Base-by-base conservation (phyloP, 805 yeast species). In the Hanseniaspora guilliermondii region DNA sequence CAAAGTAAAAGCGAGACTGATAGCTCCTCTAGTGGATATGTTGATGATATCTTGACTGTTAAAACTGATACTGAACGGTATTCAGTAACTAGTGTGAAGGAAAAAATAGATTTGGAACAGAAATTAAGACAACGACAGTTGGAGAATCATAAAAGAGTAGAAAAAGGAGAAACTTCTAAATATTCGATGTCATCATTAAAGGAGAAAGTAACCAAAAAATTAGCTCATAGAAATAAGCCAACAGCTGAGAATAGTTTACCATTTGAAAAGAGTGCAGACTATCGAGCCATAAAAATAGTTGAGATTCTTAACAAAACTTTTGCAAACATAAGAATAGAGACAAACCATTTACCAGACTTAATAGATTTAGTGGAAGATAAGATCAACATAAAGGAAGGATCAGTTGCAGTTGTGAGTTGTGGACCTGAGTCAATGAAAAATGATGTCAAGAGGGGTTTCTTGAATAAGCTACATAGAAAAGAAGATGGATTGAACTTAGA, bases 401-500 rank as follows among this genome's bases (percentile, higher is more conserved):
- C 53, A 4, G 47, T 49, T 2, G 53, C 41, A 3, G 25, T 49
- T 5, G 53, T 49, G 6, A 39, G 39, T n/a, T 49, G 53, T 49
- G 53, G 53, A 16, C 46, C 47, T 16, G 33, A 32, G 16, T 30
- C 47, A 16, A 40, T 49, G 39, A 49, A 49, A 22, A 17, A 21
- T 16, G 53, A 49, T 33, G 47, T 49, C 4, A 40, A 39, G 24
- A 35, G 27, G n/a, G 40, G 40, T 1, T 49, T 33, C 24, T 30
- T 40, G 9, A n/a, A 30, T 14, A 25, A 22, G 33, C 24, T 41
- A 21, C 17, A 25, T 14, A 21, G 39, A 8, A 27, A 38, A n/a
- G 32, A 33, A 11, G 19, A 19, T 24, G 33, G n/a, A 2, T 19
- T 27, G 21, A 12, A 14, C 11, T 12, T 48, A 11, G 53, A 48